Evolutionary conservation across 768 basidiomycete species (phyloP).

Genomic region (Goffeauzyma gilvescens): DNA sequence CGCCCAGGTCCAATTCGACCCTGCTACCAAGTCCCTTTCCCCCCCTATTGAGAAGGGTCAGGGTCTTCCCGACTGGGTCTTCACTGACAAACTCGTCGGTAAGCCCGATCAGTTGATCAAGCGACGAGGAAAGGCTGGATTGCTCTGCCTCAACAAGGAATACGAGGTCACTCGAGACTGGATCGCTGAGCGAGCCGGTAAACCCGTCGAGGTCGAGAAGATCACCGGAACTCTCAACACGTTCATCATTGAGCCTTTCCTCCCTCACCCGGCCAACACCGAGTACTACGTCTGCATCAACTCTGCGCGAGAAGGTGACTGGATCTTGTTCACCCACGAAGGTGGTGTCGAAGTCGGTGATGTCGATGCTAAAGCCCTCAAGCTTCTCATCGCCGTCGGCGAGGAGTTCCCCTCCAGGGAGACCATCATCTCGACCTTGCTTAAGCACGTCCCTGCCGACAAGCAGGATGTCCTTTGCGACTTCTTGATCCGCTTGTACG

Average conservation of each 20-base stretch:
- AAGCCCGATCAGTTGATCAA: slow-evolving; percentile 75
- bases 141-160: slow-evolving; percentile 79
- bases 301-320: slow-evolving; percentile 81
- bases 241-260: slow-evolving; percentile 98
- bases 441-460: slow-evolving; percentile 57
- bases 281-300: slow-evolving; percentile 98
- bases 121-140: slow-evolving; percentile 92
- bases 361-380: slow-evolving; percentile 90
- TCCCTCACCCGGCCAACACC: slow-evolving; percentile 77
- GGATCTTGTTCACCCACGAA: slow-evolving; percentile 95
- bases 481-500: slow-evolving; percentile 86
- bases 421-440: slow-evolving; percentile 52
- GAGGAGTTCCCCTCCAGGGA: slow-evolving; percentile 63
- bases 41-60: slow-evolving; percentile 32
- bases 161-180: slow-evolving; percentile 75
- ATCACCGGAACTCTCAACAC: slow-evolving; percentile 87
- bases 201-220: slow-evolving; percentile 81
- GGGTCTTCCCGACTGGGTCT: slow-evolving; percentile 34
- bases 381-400: slow-evolving; percentile 59
- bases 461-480: slow-evolving; percentile 86
- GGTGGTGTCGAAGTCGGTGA: slow-evolving; percentile 98
- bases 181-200: slow-evolving; percentile 75
- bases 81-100: slow-evolving; percentile 34
- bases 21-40: slow-evolving; percentile 27
- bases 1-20: slow-evolving; percentile 39